phyloP scores from a whole-genome alignment of 2,329 filamentous ascomycete genomes.

The Trichocomaceae sp. region DNA sequence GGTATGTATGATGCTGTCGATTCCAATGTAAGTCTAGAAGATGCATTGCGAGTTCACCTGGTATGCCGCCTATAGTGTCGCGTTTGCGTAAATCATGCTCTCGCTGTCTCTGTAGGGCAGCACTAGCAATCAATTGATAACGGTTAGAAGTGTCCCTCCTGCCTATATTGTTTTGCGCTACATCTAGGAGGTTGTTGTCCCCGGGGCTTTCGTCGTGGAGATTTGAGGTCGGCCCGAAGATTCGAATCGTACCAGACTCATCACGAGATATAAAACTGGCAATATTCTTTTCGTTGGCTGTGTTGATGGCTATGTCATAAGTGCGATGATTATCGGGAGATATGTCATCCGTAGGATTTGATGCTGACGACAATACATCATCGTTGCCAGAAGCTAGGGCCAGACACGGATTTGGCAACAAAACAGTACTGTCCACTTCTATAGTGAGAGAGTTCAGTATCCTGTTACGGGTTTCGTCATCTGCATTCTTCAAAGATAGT shows the following conservation, averaged over 20 bases:
- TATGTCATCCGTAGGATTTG: not conserved
- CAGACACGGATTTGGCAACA: not conserved
- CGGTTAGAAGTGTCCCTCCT: slow-evolving; percentile 15
- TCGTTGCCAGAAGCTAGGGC: not conserved
- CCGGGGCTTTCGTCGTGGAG: slow-evolving; percentile 15
- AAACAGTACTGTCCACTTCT: not conserved
- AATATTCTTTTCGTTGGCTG: not conserved
- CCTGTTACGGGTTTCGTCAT: not conserved
- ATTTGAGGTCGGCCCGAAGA: slow-evolving; percentile 5
- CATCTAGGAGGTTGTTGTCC: slow-evolving; percentile 11
- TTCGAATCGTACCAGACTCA: slow-evolving; percentile 2
- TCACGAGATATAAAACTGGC: slow-evolving; percentile 5
- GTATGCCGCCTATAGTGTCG: slow-evolving; percentile 16
- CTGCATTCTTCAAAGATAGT: slow-evolving; percentile 2
- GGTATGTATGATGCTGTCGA: slow-evolving; percentile 34
- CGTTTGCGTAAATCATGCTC: slow-evolving; percentile 16
- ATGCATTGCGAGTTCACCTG: slow-evolving; percentile 29
- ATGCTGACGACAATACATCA: not conserved
- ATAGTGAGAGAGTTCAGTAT: not conserved
- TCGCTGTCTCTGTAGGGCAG: slow-evolving; percentile 18
- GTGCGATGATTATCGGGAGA: not conserved
- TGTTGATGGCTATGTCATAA: not conserved
- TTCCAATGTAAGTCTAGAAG: slow-evolving; percentile 37
- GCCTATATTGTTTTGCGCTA: slow-evolving; percentile 7
- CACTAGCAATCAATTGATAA: slow-evolving; percentile 20